Base-by-base conservation (phyloP, 345 rosid species). In the Ceriops decandra region DNA sequence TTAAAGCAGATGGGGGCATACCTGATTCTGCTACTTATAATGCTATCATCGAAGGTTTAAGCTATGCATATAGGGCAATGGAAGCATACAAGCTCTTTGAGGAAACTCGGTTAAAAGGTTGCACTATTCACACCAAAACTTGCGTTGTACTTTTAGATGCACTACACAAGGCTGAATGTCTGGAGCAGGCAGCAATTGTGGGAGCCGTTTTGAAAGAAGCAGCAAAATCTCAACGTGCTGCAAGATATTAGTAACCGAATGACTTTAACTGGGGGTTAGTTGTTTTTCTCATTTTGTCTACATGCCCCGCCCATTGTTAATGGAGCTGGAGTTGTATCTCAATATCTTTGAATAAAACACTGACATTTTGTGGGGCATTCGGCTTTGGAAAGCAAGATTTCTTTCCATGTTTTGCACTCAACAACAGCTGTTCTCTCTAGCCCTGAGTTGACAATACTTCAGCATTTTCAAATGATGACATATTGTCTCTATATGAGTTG, bases 111-210 rank as follows among this genome's bases (percentile, higher is more conserved):
- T 30, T 68, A 61, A 91, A 76, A 80, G 96, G 99, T 63, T 78
- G 76, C 27, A 77, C 64, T 26, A 86, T 95, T 58, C 83, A 90
- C 79, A 77, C 82, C 31, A 90, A 91, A 74, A 91, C 93, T 1
- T 95, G 98, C 70, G 82, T 95, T 72, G 81, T 85, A 66, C 96
- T 95, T 66, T 79, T 90, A 76, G 97, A 91, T 80, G 86, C 96
- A 22, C 73, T 91, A 74, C 95, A 88, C 57, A 91, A 86, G 81
- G 96, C 86, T 47, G 98, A 88, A 68, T 85, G 88, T 71, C 88
- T 90, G 36, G 99, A 95, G 86, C 93, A 91, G 79, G 98, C 99
- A 72, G 93, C 89, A 56, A 85, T 95, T 46, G 98, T 91, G 7
- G 95, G 99, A 61, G 93, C 88, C 62, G 95, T 95, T 74, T 77